Evolutionary conservation across 2,329 filamentous ascomycete genomes (phyloP).

Genomic region (Elsinoe ampelina): DNA sequence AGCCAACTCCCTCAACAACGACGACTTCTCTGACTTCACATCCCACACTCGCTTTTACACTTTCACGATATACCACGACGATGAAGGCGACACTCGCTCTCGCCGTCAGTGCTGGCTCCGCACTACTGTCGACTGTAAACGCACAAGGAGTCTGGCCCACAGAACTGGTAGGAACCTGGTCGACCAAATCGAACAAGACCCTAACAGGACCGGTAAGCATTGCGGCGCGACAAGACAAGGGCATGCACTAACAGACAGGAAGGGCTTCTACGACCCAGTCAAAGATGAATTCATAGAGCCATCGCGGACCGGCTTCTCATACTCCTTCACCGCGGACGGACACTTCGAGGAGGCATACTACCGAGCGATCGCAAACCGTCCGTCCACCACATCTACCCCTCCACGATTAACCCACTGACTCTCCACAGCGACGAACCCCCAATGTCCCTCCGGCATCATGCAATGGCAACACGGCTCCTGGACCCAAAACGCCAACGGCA

Average conservation of each 20-base stretch:
- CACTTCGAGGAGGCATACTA: slow-evolving; percentile 63
- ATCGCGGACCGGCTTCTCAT: slow-evolving; percentile 57
- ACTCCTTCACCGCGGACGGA: slow-evolving; percentile 61
- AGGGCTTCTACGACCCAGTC: slow-evolving; percentile 62
- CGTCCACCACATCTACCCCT: slow-evolving; percentile 25
- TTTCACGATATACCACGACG: not conserved
- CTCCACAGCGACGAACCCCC: slow-evolving; percentile 33
- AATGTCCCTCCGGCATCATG: slow-evolving; percentile 56
- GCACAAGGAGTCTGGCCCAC: slow-evolving; percentile 18
- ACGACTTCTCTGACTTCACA: not conserved
- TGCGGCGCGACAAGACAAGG: not conserved
- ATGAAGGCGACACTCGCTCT: slow-evolving; percentile 19
- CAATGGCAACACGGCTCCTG: slow-evolving; percentile 66
- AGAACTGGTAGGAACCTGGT: slow-evolving; percentile 60
- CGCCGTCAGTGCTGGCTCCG: slow-evolving; percentile 31
- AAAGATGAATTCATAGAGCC: slow-evolving; percentile 60
- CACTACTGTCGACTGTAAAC: slow-evolving; percentile 25
- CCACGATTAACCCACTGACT: not conserved
- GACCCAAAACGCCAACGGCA: slow-evolving; percentile 47
- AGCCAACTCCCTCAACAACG: slow-evolving; percentile 5
- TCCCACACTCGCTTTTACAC: slow-evolving; percentile 1
- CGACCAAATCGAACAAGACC: slow-evolving; percentile 59
- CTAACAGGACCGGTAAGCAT: slow-evolving; percentile 56
- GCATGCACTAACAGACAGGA: not conserved
- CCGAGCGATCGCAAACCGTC: slow-evolving; percentile 59